Conservation (phyloP, 1,139 yeast genomes). For the Yamadazyma dushanensis region DNA sequence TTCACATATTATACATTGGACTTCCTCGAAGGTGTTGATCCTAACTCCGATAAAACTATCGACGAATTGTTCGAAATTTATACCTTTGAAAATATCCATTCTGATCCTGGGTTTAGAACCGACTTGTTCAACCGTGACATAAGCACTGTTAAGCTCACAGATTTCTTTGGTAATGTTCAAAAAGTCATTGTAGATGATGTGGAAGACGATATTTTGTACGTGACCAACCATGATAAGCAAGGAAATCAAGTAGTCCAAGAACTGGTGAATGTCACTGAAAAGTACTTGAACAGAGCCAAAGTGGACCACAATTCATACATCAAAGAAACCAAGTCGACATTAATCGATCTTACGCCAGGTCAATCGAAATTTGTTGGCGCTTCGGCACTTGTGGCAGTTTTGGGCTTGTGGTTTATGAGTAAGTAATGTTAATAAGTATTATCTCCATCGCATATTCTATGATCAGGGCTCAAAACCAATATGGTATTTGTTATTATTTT, state of each 20-base stretch:
- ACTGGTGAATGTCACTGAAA: constrained; percentile 5
- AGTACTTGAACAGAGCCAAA: constrained; percentile 5
- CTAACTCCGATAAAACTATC: constrained; percentile 71
- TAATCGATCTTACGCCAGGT: constrained; percentile 17
- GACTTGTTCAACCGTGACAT: constrained; percentile 73
- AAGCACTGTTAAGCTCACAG: constrained; percentile 76
- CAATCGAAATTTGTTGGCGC: constrained; percentile 20
- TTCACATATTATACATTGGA: constrained; percentile 92
- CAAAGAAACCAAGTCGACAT: constrained; percentile 15
- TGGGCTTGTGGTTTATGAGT: constrained; percentile 22
- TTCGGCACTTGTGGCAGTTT: constrained; percentile 18
- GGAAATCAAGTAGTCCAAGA: constrained; percentile 15
- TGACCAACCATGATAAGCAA: constrained; percentile 26
- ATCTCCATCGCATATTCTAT: too few species aligned
- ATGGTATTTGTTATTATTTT: background rate
- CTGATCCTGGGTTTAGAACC: constrained; percentile 87
- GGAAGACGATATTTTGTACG: constrained; percentile 44
- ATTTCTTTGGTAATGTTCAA: constrained; percentile 93
- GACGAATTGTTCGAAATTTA: constrained; percentile 83
- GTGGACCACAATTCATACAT: constrained; percentile 11
- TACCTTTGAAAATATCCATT: constrained; percentile 82
- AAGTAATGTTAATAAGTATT: constrained; percentile 5
- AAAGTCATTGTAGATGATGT: constrained; percentile 68
- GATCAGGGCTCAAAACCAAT: constrained; percentile 1
- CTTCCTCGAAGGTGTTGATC: constrained; percentile 77